Percentiles rank a stretch among this genome's conserved stretches.
These are phyloP conservation scores for Protea cynaroides DNA, from an alignment of 164 flowering plant genomes.

Conservation along the genomic window DNA sequence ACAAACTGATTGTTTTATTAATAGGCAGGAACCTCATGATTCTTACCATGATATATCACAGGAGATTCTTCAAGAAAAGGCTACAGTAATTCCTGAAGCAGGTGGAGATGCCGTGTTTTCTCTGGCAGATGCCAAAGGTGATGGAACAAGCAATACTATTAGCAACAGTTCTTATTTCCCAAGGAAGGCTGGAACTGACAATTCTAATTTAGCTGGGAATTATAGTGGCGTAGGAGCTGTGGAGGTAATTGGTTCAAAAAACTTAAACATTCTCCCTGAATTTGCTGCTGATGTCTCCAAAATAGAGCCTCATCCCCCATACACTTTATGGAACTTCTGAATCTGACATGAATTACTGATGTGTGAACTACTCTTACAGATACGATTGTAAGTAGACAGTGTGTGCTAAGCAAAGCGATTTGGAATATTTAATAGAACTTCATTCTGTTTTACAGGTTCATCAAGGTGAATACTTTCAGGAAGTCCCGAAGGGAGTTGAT, in stretches of 20 bases:
- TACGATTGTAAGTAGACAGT: slow-evolving; percentile 7
- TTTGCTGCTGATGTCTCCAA: slow-evolving; percentile 6
- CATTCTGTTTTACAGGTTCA: slow-evolving; percentile 4
- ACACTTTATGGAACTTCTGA: neutral
- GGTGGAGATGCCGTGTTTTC: no score
- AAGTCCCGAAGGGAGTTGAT: slow-evolving; percentile 14
- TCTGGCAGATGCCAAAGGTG: no score
- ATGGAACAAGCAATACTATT: neutral
- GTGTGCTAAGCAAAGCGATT: neutral
- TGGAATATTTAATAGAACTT: neutral
- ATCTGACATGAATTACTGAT: slow-evolving; percentile 1
- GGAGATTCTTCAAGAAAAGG: no score
- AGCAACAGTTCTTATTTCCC: neutral
- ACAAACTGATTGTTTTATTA: no score
- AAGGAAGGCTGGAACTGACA: slow-evolving; percentile 12
- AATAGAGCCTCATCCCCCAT: no score
- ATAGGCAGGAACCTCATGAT: no score
- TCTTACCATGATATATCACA: no score
- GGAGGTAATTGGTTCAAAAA: neutral
- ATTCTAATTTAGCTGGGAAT: slow-evolving; percentile 5
- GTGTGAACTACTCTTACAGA: neutral
- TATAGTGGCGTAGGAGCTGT: slow-evolving; percentile 4
- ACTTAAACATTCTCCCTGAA: slow-evolving; percentile 5
- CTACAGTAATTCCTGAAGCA: no score
- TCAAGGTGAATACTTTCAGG: slow-evolving; percentile 7